A percentile compares a stretch with the other conserved stretches of the same genome.
Conservation (phyloP, 2,329 filamentous ascomycete genomes). For the Alternaria sp. region DNA sequence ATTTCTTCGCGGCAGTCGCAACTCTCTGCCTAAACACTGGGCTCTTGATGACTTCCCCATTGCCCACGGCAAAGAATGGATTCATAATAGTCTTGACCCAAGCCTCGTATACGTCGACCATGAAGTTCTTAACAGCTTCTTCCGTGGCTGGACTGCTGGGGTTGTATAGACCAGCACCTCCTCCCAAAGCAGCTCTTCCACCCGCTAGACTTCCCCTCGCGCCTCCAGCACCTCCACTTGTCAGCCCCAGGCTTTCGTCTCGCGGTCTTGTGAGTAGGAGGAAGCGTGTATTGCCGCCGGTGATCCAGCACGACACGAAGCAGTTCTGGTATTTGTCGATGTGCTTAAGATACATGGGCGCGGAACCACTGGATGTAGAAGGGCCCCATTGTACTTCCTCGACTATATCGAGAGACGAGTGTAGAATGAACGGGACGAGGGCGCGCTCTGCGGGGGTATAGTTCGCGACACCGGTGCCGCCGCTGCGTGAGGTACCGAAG, state of each 20-base stretch:
- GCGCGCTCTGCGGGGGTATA: conserved; percentile 89
- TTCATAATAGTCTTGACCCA: conserved; percentile 98
- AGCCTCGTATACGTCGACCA: conserved; percentile 92
- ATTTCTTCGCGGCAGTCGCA: conserved; percentile 88
- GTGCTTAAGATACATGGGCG: conserved; percentile 85
- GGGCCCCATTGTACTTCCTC: conserved; percentile 93
- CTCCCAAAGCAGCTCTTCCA: conserved; percentile 33
- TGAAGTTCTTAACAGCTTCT: conserved; percentile 94
- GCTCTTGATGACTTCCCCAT: conserved; percentile 83
- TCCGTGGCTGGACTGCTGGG: conserved; percentile 89
- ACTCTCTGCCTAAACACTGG: conserved; percentile 85
- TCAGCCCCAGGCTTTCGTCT: conserved; percentile 44
- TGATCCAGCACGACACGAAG: conserved; percentile 94
- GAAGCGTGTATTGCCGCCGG: conserved; percentile 90
- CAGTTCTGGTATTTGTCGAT: conserved; percentile 97
- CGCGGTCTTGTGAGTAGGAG: conserved; percentile 86
- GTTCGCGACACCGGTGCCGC: conserved; percentile 88
- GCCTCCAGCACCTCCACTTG: conserved; percentile 21
- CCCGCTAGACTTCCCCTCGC: conserved; percentile 41
- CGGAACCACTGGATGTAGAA: conserved; percentile 35
- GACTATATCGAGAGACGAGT: conserved; percentile 91
- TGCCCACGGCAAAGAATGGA: conserved; percentile 88
- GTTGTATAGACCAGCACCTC: conserved; percentile 64
- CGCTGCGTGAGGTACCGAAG: conserved; percentile 94
- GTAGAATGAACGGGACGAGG: conserved; percentile 97